phyloP scores from a whole-genome alignment of 441 rosid species.

The Corymbia calophylla region DNA sequence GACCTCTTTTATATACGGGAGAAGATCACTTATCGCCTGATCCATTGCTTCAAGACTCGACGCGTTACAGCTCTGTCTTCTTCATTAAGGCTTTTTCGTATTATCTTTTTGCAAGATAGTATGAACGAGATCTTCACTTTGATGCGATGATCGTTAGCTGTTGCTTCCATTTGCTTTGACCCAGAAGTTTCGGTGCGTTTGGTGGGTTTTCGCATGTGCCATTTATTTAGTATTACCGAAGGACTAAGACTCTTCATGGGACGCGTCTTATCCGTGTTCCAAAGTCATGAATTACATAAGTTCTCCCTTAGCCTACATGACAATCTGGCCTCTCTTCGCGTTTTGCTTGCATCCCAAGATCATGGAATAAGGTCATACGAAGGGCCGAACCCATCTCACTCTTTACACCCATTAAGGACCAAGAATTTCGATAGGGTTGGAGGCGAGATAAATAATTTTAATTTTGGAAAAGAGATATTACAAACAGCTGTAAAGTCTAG shows the following conservation, averaged over 20 bases:
- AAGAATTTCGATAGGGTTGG: neutral
- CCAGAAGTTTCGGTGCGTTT: neutral
- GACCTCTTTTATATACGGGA: neutral
- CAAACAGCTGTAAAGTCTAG: no score
- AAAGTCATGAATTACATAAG: neutral
- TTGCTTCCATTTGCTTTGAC: neutral
- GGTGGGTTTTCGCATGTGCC: neutral
- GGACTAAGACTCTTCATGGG: neutral
- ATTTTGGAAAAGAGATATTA: neutral
- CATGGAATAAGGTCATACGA: neutral
- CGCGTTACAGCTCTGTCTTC: neutral
- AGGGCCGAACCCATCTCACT: neutral
- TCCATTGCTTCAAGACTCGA: neutral
- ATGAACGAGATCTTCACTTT: neutral
- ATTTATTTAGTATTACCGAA: neutral
- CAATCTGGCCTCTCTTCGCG: neutral
- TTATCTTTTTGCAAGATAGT: neutral
- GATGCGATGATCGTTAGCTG: neutral
- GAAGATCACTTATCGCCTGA: neutral
- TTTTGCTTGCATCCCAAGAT: neutral
- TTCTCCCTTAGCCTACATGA: neutral
- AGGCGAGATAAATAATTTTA: neutral
- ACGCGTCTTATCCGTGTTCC: neutral
- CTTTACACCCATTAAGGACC: neutral
- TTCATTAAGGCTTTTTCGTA: neutral